Evolutionary conservation across 306 rosid species (phyloP).

Genomic region (Acmispon strigosus): DNA sequence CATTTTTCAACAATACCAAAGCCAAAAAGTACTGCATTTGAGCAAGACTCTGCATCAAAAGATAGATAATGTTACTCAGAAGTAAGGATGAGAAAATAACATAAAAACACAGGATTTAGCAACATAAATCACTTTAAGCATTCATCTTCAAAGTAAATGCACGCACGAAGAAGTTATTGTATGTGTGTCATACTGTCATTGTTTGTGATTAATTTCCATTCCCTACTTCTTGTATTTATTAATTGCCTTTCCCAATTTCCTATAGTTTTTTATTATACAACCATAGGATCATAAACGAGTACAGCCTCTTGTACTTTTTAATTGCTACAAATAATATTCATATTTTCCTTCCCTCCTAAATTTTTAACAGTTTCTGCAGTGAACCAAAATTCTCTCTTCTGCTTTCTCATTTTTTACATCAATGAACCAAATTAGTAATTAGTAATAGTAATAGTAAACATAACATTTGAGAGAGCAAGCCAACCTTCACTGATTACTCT

Average conservation of each 20-base stretch:
- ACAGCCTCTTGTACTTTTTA: no score
- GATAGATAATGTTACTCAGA: constrained; percentile 12
- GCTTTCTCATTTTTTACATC: constrained; percentile 1
- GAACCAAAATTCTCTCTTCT: neutral
- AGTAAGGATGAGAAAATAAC: neutral
- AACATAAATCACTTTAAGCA: neutral
- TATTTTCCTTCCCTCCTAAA: no score
- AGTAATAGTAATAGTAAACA: no score
- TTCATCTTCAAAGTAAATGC: constrained; percentile 4
- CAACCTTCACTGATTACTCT: neutral
- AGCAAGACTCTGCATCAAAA: constrained; percentile 42
- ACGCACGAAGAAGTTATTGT: neutral
- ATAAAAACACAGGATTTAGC: neutral
- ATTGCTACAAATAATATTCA: no score
- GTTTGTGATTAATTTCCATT: no score
- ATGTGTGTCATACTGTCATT: no score
- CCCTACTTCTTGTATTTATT: no score
- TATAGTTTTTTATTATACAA: no score
- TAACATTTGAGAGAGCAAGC: neutral
- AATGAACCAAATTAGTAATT: neutral
- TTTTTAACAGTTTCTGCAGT: neutral
- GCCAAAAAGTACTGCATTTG: constrained; percentile 48
- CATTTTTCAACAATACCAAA: constrained; percentile 62
- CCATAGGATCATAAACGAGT: no score
- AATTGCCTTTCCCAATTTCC: no score